Percentiles rank a stretch among this genome's conserved stretches.
Evolutionary conservation across 1,284 basidiomycete species (phyloP).

Genomic region (Cystobasidiaceae sp.): DNA sequence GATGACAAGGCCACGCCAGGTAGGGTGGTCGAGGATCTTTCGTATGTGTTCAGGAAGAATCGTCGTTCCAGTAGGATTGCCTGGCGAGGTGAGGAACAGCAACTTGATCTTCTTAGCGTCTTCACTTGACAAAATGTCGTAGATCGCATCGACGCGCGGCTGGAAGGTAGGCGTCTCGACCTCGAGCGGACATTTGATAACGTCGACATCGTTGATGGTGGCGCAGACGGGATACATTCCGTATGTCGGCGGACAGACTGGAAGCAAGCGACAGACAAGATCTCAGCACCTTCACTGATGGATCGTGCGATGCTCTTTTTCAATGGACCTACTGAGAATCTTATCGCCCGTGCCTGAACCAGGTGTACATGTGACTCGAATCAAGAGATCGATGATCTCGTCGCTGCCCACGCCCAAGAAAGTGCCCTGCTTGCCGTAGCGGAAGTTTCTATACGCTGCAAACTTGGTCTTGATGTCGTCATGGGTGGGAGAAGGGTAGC

Average conservation of each 20-base stretch:
- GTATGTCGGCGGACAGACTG: slow-evolving; percentile 77
- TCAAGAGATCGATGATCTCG: slow-evolving; percentile 92
- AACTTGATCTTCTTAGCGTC: slow-evolving; percentile 70
- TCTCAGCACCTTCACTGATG: background rate
- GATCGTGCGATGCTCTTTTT: background rate
- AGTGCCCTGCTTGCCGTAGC: slow-evolving; percentile 60
- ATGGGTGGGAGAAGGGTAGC: slow-evolving; percentile 82
- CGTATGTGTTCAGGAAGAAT: slow-evolving; percentile 68
- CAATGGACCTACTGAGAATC: slow-evolving; percentile 60
- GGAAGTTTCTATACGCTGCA: slow-evolving; percentile 63
- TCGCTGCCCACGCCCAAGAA: slow-evolving; percentile 96
- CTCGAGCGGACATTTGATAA: slow-evolving; percentile 73
- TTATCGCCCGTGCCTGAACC: slow-evolving; percentile 58
- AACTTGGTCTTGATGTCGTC: slow-evolving; percentile 72
- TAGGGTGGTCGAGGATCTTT: slow-evolving; percentile 68
- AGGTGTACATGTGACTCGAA: slow-evolving; percentile 80
- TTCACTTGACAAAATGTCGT: slow-evolving; percentile 33
- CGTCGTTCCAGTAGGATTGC: slow-evolving; percentile 90
- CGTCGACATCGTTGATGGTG: slow-evolving; percentile 84
- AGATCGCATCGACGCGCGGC: slow-evolving; percentile 57
- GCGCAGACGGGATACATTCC: slow-evolving; percentile 97
- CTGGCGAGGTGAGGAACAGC: slow-evolving; percentile 92
- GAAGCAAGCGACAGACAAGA: background rate
- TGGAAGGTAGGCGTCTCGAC: slow-evolving; percentile 72
- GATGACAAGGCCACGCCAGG: slow-evolving; percentile 83